These are phyloP conservation scores for Nakazawaea wyomingensis DNA, from an alignment of 805 yeast genomes.

Conservation along the genomic window DNA sequence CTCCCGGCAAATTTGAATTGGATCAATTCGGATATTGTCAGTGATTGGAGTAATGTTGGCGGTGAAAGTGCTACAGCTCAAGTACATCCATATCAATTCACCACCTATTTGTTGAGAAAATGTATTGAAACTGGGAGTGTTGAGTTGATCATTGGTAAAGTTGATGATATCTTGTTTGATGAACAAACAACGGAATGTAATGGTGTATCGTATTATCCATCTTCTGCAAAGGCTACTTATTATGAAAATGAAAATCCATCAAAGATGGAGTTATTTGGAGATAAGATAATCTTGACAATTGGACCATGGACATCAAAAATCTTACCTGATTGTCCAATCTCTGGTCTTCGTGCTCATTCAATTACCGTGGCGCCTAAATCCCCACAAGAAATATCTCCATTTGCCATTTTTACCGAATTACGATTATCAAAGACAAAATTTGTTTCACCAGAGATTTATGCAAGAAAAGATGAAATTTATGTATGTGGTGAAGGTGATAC, in stretches of 20 bases:
- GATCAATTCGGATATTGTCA: constrained; percentile 62
- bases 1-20: constrained; percentile 70
- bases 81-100: constrained; percentile 92
- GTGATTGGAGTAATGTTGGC: constrained; percentile 75
- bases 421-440: constrained; percentile 60
- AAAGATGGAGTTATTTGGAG: constrained; percentile 51
- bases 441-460: constrained; percentile 91
- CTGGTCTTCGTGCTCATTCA: constrained; percentile 92
- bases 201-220: constrained; percentile 59
- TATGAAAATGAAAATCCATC: constrained; percentile 26
- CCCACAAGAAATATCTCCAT: constrained; percentile 74
- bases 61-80: constrained; percentile 89
- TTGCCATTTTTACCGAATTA: constrained; percentile 90
- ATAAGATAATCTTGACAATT: constrained; percentile 76
- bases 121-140: constrained; percentile 80
- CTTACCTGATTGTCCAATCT: constrained; percentile 88
- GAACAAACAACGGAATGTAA: constrained; percentile 61
- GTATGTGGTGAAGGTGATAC: constrained; percentile 98
- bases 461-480: constrained; percentile 91
- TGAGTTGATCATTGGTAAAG: constrained; percentile 83
- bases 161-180: constrained; percentile 57
- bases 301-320: constrained; percentile 98
- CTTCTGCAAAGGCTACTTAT: constrained; percentile 29
- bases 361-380: constrained; percentile 81
- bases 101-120: constrained; percentile 73